phyloP scores from a whole-genome alignment of 306 rosid species.

The Trifolium dubium region DNA sequence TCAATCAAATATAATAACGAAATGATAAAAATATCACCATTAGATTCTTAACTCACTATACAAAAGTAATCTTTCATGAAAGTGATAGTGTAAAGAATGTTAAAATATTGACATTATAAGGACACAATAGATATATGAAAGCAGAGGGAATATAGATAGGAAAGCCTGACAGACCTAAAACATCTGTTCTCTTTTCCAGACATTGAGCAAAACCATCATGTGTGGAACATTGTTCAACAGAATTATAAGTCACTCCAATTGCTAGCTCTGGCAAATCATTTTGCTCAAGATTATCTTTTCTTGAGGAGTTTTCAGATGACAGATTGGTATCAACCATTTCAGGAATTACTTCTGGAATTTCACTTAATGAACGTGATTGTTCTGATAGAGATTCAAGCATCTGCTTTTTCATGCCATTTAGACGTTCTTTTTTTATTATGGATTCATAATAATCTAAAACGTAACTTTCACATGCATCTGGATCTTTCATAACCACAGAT shows the following conservation, averaged over 20 bases:
- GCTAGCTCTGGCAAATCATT: constrained; percentile 40
- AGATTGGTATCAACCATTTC: constrained; percentile 46
- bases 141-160: background rate
- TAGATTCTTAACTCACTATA: constrained; percentile 1
- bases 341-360: constrained; percentile 62
- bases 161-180: constrained; percentile 49
- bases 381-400: constrained; percentile 59
- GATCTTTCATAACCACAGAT: constrained; percentile 60
- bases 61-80: background rate
- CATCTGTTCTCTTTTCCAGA: constrained; percentile 39
- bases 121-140: background rate
- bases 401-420: constrained; percentile 55
- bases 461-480: constrained; percentile 54
- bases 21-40: constrained; percentile 19
- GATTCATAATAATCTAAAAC: constrained; percentile 63
- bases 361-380: constrained; percentile 56
- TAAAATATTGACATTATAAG: background rate
- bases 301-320: constrained; percentile 40
- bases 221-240: constrained; percentile 34
- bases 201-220: constrained; percentile 27
- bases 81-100: background rate
- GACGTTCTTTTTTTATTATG: constrained; percentile 59
- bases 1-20: constrained; percentile 11
- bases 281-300: constrained; percentile 43
- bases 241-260: constrained; percentile 34